These are phyloP conservation scores for Hypoxylon rubiginosum DNA, from an alignment of 2,329 filamentous ascomycete species.

Conservation along the genomic window DNA sequence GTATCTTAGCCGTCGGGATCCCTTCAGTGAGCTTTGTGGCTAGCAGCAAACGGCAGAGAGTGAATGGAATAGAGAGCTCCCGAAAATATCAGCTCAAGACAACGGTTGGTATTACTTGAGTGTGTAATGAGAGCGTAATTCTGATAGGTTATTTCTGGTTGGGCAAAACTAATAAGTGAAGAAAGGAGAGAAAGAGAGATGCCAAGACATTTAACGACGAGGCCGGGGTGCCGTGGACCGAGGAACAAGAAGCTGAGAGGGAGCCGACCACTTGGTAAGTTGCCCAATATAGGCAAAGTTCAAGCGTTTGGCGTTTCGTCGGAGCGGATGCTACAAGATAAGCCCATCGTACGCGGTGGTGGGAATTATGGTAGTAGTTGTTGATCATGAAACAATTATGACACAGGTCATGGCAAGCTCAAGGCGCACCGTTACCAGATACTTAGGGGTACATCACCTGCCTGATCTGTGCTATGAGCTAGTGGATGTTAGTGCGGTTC, in stretches of 20 bases:
- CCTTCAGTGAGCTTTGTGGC: neutral
- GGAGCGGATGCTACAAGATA: slow-evolving; percentile 14
- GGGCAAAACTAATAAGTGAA: neutral
- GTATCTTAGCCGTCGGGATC: neutral
- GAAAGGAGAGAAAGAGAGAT: slow-evolving; percentile 1
- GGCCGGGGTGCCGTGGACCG: neutral
- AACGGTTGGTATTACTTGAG: neutral
- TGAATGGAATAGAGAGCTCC: neutral
- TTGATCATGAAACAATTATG: slow-evolving; percentile 39
- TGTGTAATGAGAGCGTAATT: slow-evolving; percentile 11
- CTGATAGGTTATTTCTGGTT: slow-evolving; percentile 9
- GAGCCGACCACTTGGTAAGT: slow-evolving; percentile 21
- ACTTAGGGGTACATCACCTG: neutral
- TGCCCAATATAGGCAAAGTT: slow-evolving; percentile 9
- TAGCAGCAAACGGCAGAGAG: neutral
- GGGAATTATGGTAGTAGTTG: slow-evolving; percentile 10
- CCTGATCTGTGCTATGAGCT: neutral
- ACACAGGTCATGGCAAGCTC: slow-evolving; percentile 22
- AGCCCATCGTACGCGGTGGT: neutral
- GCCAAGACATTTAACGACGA: slow-evolving; percentile 33
- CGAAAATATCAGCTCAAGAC: slow-evolving; percentile 4
- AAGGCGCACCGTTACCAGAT: slow-evolving; percentile 11
- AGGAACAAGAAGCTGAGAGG: slow-evolving; percentile 9
- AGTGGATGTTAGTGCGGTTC: neutral
- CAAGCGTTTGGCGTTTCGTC: slow-evolving; percentile 30